Evolutionary conservation across 2,329 filamentous ascomycete species (phyloP).

Genomic region (Cladosporium sphaerospermum): DNA sequence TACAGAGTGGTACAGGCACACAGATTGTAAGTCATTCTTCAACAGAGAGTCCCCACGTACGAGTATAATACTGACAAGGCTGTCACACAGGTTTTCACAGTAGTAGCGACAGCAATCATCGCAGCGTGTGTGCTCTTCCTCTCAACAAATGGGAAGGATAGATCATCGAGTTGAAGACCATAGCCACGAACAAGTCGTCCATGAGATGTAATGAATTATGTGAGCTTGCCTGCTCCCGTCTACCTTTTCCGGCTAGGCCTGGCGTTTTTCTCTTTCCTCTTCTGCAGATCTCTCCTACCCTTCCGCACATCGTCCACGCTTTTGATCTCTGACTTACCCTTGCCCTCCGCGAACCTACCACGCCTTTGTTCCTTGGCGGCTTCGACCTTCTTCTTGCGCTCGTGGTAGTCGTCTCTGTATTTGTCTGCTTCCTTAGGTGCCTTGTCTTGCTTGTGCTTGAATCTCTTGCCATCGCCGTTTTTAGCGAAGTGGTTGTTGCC

Average conservation of each 20-base stretch:
- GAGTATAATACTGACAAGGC: neutral
- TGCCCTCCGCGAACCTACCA: conserved; percentile 66
- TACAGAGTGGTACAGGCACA: conserved; percentile 91
- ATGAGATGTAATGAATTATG: neutral
- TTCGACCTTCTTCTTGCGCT: conserved; percentile 80
- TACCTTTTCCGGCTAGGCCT: conserved; percentile 47
- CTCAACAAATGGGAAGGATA: conserved; percentile 31
- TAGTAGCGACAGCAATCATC: conserved; percentile 58
- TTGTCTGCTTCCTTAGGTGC: conserved; percentile 93
- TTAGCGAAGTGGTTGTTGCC: conserved; percentile 25
- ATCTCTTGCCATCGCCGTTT: conserved; percentile 50
- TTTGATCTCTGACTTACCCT: conserved; percentile 74
- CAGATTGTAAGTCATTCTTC: conserved; percentile 54
- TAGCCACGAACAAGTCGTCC: neutral
- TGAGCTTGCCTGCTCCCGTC: neutral
- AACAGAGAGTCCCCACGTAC: conserved; percentile 9
- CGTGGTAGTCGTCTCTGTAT: conserved; percentile 82
- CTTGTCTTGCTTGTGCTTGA: conserved; percentile 79
- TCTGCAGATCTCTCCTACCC: conserved; percentile 69
- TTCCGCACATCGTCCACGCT: conserved; percentile 79
- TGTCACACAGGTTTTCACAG: conserved; percentile 50
- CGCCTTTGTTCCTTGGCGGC: conserved; percentile 81
- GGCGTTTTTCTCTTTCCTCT: conserved; percentile 79
- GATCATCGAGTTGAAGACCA: neutral
- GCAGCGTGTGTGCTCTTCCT: conserved; percentile 60